A percentile compares a stretch with the other conserved stretches of the same genome.
Evolutionary conservation across 176 grass and related monocot genomes (phyloP).

Genomic region (Leersia perrieri): DNA sequence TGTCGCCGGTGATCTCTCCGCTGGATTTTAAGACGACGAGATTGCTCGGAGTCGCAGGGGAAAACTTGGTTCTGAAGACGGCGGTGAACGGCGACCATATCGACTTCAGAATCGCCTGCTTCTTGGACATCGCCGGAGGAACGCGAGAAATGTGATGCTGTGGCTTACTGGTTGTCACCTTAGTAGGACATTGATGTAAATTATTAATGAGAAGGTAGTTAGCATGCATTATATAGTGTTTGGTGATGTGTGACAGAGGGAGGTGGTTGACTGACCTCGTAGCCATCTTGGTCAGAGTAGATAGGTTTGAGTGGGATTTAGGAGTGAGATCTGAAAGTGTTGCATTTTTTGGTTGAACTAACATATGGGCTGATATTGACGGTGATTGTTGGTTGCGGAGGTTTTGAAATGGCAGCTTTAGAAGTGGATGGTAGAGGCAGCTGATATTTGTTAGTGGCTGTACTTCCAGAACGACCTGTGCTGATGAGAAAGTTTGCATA

Average conservation of each 20-base stretch:
- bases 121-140: background rate
- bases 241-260: background rate
- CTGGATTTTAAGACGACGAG: background rate
- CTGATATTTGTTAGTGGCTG: too few relatives aligned
- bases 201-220: background rate
- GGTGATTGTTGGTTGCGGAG: background rate
- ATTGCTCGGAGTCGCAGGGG: background rate
- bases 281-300: conserved; percentile 27
- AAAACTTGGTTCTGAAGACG: background rate
- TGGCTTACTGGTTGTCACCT: too few relatives aligned
- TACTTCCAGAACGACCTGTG: background rate
- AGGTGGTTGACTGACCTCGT: conserved; percentile 6
- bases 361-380: background rate
- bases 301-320: conserved; percentile 33
- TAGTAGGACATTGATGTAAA: background rate
- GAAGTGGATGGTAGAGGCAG: background rate
- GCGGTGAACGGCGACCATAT: conserved; percentile 15
- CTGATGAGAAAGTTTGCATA: background rate
- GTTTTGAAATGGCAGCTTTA: conserved; percentile 28
- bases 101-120: background rate
- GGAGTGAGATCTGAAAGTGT: background rate
- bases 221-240: background rate
- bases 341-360: conserved; percentile 34
- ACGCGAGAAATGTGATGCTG: too few relatives aligned
- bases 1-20: too few relatives aligned